Evolutionary conservation across 306 rosid species (phyloP).

Genomic region (Rosa chinensis): DNA sequence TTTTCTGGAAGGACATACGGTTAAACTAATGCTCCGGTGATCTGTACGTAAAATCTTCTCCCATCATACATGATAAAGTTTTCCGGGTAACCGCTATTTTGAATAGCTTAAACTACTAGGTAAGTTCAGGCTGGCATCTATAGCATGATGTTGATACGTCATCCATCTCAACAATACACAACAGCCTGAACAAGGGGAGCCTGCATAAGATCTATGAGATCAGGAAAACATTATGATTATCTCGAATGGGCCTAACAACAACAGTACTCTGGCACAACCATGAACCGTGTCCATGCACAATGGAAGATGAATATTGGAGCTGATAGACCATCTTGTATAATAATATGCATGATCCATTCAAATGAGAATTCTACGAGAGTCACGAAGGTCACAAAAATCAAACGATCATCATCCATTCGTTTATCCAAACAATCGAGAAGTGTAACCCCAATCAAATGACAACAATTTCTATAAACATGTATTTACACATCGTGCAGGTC

Average conservation of each 20-base stretch:
- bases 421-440: neutral
- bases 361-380: neutral
- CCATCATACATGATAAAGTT: neutral
- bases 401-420: neutral
- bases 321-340: neutral
- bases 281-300: neutral
- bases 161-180: constrained; percentile 8
- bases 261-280: neutral
- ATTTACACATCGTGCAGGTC: neutral
- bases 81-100: neutral
- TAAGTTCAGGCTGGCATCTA: neutral
- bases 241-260: neutral
- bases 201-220: neutral
- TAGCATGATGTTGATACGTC: neutral
- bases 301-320: neutral
- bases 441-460: neutral
- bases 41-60: neutral
- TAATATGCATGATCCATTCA: neutral
- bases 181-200: constrained; percentile 6
- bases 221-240: neutral
- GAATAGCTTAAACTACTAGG: neutral
- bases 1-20: neutral
- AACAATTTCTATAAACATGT: constrained; percentile 15
- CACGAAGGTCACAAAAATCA: neutral
- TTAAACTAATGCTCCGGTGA: neutral